Percentiles rank a stretch among this genome's conserved stretches.
Conservation (phyloP, 2,329 filamentous ascomycete genomes). For the Aureobasidium sp. region DNA sequence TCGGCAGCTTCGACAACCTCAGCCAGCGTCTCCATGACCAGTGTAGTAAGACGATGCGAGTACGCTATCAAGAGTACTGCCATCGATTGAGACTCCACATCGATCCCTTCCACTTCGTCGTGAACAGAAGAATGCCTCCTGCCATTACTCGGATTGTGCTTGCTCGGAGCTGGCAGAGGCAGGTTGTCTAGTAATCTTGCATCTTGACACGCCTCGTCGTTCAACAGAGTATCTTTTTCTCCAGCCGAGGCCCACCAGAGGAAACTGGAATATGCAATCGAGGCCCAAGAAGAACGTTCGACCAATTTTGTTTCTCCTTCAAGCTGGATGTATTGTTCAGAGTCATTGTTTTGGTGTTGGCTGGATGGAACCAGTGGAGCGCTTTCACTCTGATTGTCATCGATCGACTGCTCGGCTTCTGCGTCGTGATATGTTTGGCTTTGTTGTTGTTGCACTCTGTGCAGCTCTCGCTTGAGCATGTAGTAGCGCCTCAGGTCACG, state of each 20-base stretch:
- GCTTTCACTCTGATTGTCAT: slow-evolving; percentile 16
- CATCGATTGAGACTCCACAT: slow-evolving; percentile 40
- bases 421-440: slow-evolving; percentile 25
- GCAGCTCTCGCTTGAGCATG: slow-evolving; percentile 56
- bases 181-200: slow-evolving; percentile 36
- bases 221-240: slow-evolving; percentile 53
- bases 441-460: slow-evolving; percentile 27
- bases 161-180: slow-evolving; percentile 16
- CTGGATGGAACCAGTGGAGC: slow-evolving; percentile 5
- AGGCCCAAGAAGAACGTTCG: slow-evolving; percentile 56
- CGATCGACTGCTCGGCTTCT: slow-evolving; percentile 17
- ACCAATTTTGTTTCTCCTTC: slow-evolving; percentile 32
- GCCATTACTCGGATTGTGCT: not conserved
- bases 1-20: slow-evolving; percentile 46
- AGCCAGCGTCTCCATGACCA: slow-evolving; percentile 54
- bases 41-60: slow-evolving; percentile 67
- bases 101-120: slow-evolving; percentile 39
- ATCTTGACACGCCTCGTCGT: slow-evolving; percentile 47
- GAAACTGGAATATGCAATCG: slow-evolving; percentile 71
- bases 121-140: slow-evolving; percentile 16
- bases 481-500: slow-evolving; percentile 77
- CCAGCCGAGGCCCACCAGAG: slow-evolving; percentile 88
- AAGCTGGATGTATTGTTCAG: slow-evolving; percentile 16
- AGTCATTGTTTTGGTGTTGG: slow-evolving; percentile 13
- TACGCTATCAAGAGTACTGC: slow-evolving; percentile 72